phyloP scores from a whole-genome alignment of 768 basidiomycete genomes.

The Galerina marginata region DNA sequence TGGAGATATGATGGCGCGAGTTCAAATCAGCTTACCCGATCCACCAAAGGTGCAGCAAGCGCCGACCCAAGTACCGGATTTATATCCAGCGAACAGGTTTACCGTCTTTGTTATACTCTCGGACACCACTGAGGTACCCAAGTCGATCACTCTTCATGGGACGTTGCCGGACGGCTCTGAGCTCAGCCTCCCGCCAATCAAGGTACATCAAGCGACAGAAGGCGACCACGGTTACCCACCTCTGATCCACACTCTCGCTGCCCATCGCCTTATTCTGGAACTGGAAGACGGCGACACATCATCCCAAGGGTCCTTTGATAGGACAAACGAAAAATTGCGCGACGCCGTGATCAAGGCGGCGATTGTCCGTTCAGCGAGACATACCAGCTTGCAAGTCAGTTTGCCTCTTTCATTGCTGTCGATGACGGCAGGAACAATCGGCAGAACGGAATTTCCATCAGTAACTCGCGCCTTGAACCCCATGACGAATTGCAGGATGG shows the following conservation, averaged over 20 bases:
- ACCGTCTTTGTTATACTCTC: conserved; percentile 8
- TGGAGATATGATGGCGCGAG: not conserved
- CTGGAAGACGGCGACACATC: conserved; percentile 12
- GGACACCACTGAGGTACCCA: conserved; percentile 1
- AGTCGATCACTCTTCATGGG: not conserved
- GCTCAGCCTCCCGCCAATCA: not conserved
- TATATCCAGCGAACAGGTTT: conserved; percentile 8
- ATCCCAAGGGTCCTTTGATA: conserved; percentile 4
- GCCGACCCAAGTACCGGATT: not conserved
- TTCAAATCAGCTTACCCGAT: not conserved
- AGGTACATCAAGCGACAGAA: not conserved
- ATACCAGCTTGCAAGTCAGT: conserved; percentile 10
- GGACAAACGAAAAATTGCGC: not conserved
- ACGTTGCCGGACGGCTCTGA: conserved; percentile 4
- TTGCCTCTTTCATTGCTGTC: conserved; percentile 12
- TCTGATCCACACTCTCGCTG: conserved; percentile 10
- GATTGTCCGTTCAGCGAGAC: conserved; percentile 6
- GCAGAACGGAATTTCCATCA: not conserved
- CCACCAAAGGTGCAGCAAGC: conserved; percentile 10
- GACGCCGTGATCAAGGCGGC: conserved; percentile 3
- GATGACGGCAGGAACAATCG: conserved; percentile 1
- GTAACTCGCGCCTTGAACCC: not conserved
- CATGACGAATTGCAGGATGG: not conserved
- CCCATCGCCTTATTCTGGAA: conserved; percentile 8
- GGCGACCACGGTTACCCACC: not conserved